Base-by-base conservation (phyloP, 1,284 basidiomycete genomes). In the Microbotryomycetes sp. region DNA sequence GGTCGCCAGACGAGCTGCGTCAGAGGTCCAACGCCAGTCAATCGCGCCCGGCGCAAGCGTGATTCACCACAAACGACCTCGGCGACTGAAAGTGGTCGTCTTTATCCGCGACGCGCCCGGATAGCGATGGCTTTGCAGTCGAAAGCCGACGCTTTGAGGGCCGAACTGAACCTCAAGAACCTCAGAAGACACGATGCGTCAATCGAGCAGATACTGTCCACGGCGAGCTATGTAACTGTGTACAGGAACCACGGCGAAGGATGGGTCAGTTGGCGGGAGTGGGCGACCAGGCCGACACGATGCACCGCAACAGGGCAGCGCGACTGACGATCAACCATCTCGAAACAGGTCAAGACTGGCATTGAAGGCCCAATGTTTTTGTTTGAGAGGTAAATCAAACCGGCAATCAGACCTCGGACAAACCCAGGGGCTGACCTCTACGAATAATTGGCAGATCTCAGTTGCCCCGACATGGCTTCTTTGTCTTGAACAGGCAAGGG, bases 321-420 rank as follows among this genome's bases (percentile, higher is more conserved):
- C 16, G 48, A 49, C 15, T 15, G 4, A 18, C 28, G 13, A 13
- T 24, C 6, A 29, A 3, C 15, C 5, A 2, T 1, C 9, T 30
- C 16, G 50, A 24, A 3, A 11, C 60, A 71, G 89, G 83, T 85
- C 75, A 91, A 91, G 75, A 84, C 87, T 57, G 88, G 88, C 27
- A 87, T 80, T 70, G 90, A 92, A 74, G 90, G 90, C 2, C 87
- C 84, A 71, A 88, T 92, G 82, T 92, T 93, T 76, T 78, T 93
- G 61, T 91, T 87, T 72, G 86, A 89, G 73, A 80, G 89, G 86
- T 88, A 71, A 65, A 82, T 73, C 18, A 16, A 13, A n/a, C 30
- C 13, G 11, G n/a, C 31, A n/a, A 35, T 41, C 26, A 5, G 11
- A 16, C 16, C 24, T 6, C 7, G 4, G 11, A 7, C 21, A 18